Evolutionary conservation across 352 stramenopile species (phyloP).

Genomic region (Phytophthora hybrid): DNA sequence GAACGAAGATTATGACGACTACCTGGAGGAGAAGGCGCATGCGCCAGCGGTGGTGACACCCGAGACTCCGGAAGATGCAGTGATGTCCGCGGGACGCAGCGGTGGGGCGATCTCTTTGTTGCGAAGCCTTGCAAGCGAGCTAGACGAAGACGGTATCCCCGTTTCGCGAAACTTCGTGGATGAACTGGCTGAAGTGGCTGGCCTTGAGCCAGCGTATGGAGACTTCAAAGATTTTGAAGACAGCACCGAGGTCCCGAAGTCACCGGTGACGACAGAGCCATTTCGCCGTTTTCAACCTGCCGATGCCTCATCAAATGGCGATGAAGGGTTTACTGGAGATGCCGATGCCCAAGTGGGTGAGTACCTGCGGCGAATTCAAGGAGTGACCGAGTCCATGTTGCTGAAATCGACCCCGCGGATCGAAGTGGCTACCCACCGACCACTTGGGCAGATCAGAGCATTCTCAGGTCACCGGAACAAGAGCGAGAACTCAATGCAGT

Average conservation of each 20-base stretch:
- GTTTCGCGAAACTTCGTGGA: background rate
- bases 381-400: background rate
- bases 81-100: conserved; percentile 1
- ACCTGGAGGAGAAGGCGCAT: conserved; percentile 7
- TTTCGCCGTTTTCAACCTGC: background rate
- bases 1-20: background rate
- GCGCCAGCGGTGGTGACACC: background rate
- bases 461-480: background rate
- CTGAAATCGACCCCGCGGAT: background rate
- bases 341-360: background rate
- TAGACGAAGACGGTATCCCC: background rate
- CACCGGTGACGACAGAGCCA: background rate
- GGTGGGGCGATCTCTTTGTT: background rate
- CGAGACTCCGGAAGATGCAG: conserved; percentile 1
- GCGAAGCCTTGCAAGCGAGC: background rate
- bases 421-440: background rate
- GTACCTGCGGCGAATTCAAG: background rate
- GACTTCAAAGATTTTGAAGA: background rate
- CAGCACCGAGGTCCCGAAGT: background rate
- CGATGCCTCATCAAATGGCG: background rate
- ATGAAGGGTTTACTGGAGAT: background rate
- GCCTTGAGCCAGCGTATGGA: background rate
- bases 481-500: conserved; percentile 12
- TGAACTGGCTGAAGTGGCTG: background rate
- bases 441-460: conserved; percentile 2